Evolutionary conservation across 768 basidiomycete species (phyloP).

Genomic region (Russula sp.): DNA sequence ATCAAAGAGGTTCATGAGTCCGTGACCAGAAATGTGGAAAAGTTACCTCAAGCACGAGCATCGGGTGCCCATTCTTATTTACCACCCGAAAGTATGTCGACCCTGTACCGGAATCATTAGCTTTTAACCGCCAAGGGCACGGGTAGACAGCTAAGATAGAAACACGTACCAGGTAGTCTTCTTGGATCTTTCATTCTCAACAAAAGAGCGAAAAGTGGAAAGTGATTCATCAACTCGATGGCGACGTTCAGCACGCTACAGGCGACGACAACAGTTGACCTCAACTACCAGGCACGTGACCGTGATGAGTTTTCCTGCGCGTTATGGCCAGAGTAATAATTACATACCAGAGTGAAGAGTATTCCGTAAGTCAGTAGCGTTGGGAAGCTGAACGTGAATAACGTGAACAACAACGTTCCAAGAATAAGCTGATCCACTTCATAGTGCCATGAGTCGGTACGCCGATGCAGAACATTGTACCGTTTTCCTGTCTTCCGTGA

Average conservation of each 20-base stretch:
- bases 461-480: slow-evolving; percentile 78
- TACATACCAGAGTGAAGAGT: slow-evolving; percentile 68
- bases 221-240: slow-evolving; percentile 84
- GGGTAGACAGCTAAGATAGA: neutral
- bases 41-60: slow-evolving; percentile 24
- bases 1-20: neutral
- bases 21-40: neutral
- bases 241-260: slow-evolving; percentile 63
- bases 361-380: slow-evolving; percentile 85
- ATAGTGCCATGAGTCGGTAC: slow-evolving; percentile 89
- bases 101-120: slow-evolving; percentile 4
- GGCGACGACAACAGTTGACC: slow-evolving; percentile 51
- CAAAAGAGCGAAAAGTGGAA: slow-evolving; percentile 87
- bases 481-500: slow-evolving; percentile 62
- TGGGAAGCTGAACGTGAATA: slow-evolving; percentile 76
- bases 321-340: neutral
- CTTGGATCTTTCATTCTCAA: slow-evolving; percentile 78
- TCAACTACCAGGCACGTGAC: slow-evolving; percentile 41
- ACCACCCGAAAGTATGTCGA: slow-evolving; percentile 20
- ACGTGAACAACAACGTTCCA: slow-evolving; percentile 85
- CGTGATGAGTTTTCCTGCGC: neutral
- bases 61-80: slow-evolving; percentile 4
- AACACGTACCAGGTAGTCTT: slow-evolving; percentile 66
- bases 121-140: neutral
- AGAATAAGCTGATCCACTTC: slow-evolving; percentile 93